phyloP scores from a whole-genome alignment of 73 alveolate species.

The Tetrahymena thermophila region DNA sequence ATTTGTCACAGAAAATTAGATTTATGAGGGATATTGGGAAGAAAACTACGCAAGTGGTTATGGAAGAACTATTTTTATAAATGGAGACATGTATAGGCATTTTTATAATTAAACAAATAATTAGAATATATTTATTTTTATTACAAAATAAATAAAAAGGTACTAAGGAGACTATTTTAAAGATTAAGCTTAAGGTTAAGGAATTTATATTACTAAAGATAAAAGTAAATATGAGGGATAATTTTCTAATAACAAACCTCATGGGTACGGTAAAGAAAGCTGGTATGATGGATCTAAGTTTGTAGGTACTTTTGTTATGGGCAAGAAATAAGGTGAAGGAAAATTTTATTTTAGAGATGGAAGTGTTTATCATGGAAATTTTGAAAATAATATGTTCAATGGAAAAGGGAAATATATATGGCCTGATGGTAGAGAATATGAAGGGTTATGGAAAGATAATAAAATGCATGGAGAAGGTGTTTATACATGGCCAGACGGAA shows the following conservation, averaged over 20 bases:
- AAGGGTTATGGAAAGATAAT: conserved; percentile 24
- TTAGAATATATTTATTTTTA: not conserved
- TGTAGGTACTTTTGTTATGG: conserved; percentile 38
- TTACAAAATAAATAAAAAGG: not conserved
- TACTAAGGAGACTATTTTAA: not conserved
- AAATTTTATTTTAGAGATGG: conserved; percentile 42
- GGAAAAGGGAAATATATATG: not conserved
- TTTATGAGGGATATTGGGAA: not conserved
- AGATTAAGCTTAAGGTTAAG: not conserved
- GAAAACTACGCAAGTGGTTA: not conserved
- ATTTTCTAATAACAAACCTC: conserved; percentile 14
- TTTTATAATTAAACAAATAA: not conserved
- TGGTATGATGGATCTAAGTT: conserved; percentile 44
- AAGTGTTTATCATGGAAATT: not conserved
- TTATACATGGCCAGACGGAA: conserved; percentile 47
- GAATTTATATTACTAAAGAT: not conserved
- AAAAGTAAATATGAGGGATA: conserved; percentile 44
- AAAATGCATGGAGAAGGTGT: conserved; percentile 40
- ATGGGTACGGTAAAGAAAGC: conserved; percentile 44
- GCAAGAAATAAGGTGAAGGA: conserved; percentile 50
- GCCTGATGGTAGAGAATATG: conserved; percentile 8
- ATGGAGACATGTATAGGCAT: not conserved
- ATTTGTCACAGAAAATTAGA: not conserved
- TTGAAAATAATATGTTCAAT: not conserved
- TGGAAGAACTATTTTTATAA: not conserved